These are phyloP conservation scores for Scheffersomyces coipomensis DNA, from an alignment of 805 yeast genomes.

Conservation along the genomic window DNA sequence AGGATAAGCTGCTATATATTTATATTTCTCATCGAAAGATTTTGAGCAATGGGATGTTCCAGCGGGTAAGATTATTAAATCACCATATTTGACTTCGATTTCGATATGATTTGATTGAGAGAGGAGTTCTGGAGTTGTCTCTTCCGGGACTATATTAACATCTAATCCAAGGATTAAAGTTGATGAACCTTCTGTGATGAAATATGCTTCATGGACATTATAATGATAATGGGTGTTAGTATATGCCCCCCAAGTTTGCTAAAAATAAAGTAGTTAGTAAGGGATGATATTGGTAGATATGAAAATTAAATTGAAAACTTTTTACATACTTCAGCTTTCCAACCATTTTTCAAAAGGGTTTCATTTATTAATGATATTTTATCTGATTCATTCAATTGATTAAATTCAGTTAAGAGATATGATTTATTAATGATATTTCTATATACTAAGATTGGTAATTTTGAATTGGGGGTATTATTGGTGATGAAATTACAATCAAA, in stretches of 20 bases:
- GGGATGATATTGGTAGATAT: too few relatives aligned
- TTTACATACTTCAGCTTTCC: conserved; percentile 3
- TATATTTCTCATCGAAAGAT: conserved; percentile 1
- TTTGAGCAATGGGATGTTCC: conserved; percentile 10
- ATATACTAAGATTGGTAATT: conserved; percentile 5
- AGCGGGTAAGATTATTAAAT: conserved; percentile 8
- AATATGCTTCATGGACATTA: conserved; percentile 10
- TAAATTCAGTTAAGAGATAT: background rate
- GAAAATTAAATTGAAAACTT: too few relatives aligned
- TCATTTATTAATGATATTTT: background rate
- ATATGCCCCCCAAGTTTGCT: conserved; percentile 1
- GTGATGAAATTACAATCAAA: background rate
- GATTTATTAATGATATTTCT: conserved; percentile 1
- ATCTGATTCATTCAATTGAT: too few relatives aligned
- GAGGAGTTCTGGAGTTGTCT: background rate
- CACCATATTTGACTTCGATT: conserved; percentile 4
- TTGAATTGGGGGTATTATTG: conserved; percentile 5
- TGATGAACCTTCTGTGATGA: conserved; percentile 5
- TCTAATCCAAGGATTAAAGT: conserved; percentile 6
- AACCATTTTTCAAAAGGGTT: conserved; percentile 1
- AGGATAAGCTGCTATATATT: conserved; percentile 7
- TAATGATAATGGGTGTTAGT: conserved; percentile 7
- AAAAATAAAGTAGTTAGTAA: background rate
- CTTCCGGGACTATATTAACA: conserved; percentile 2
- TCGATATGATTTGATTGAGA: background rate